Percentiles rank a stretch among this genome's conserved stretches.
Evolutionary conservation across 768 basidiomycete genomes (phyloP).

Genomic region (Trametes gibbosa): DNA sequence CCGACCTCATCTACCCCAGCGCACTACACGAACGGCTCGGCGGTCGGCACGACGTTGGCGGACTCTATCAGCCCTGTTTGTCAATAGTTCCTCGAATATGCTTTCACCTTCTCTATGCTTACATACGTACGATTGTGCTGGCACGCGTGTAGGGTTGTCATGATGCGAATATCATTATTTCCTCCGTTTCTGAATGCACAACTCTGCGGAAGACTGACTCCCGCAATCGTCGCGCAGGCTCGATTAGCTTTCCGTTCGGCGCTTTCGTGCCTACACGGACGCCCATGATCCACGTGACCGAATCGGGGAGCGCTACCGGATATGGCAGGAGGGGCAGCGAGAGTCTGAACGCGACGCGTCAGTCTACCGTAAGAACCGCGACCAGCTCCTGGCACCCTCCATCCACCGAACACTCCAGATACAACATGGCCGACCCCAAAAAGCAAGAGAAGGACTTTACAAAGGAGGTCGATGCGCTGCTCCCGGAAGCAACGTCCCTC

Average conservation of each 20-base stretch:
- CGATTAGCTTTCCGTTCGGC: conserved; percentile 14
- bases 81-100: conserved; percentile 42
- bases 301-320: conserved; percentile 9
- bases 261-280: background rate
- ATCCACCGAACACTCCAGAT: conserved; percentile 33
- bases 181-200: conserved; percentile 4
- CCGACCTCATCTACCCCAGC: background rate
- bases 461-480: conserved; percentile 71
- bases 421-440: conserved; percentile 75
- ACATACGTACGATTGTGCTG: conserved; percentile 44
- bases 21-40: conserved; percentile 12
- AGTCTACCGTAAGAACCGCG: conserved; percentile 25
- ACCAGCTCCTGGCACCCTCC: conserved; percentile 17
- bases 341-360: conserved; percentile 35
- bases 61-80: conserved; percentile 43
- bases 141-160: conserved; percentile 41
- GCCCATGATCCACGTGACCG: conserved; percentile 15
- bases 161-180: conserved; percentile 25
- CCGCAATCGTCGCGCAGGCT: background rate
- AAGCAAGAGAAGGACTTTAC: conserved; percentile 88
- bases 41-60: conserved; percentile 12
- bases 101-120: conserved; percentile 35
- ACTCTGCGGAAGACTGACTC: background rate
- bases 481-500: conserved; percentile 64
- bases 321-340: conserved; percentile 17